Conservation (phyloP, 768 basidiomycete species). For the Podaxis sp. region DNA sequence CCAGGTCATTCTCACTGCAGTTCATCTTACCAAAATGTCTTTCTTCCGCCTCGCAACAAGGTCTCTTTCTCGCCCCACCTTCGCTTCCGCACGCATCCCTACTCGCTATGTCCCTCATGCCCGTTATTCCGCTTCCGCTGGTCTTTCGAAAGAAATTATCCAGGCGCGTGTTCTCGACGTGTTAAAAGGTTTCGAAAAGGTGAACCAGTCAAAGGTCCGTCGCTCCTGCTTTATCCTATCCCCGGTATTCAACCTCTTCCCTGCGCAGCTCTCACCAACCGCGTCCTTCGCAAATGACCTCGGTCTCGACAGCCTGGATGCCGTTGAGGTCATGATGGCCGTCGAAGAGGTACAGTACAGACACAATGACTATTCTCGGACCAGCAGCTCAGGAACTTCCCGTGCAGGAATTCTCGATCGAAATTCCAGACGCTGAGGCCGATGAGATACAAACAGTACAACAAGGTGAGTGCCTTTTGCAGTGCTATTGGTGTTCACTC, state of each 20-base stretch:
- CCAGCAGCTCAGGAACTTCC: constrained; percentile 2
- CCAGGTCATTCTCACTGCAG: constrained; percentile 7
- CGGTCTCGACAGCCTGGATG: constrained; percentile 92
- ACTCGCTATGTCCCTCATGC: constrained; percentile 42
- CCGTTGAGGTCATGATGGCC: constrained; percentile 98
- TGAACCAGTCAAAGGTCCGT: constrained; percentile 68
- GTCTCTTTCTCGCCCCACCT: constrained; percentile 41
- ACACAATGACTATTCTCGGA: background rate
- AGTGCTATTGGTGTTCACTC: constrained; percentile 14
- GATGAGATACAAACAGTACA: constrained; percentile 91
- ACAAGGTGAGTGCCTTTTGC: constrained; percentile 62
- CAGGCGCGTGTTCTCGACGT: constrained; percentile 77
- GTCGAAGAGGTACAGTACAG: constrained; percentile 75
- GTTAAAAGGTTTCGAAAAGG: constrained; percentile 87
- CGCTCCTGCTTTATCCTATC: background rate
- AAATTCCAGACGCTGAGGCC: constrained; percentile 96
- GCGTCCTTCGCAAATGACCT: constrained; percentile 80
- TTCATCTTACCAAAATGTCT: constrained; percentile 41
- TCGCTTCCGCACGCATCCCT: constrained; percentile 32
- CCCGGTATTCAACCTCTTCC: background rate
- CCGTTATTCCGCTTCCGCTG: constrained; percentile 63
- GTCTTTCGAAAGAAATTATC: constrained; percentile 67
- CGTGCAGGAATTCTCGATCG: constrained; percentile 88
- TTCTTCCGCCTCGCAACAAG: constrained; percentile 52
- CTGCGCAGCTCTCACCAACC: constrained; percentile 56